phyloP scores from a whole-genome alignment of 163 green algal species.

The Scenedesmus sp. region DNA sequence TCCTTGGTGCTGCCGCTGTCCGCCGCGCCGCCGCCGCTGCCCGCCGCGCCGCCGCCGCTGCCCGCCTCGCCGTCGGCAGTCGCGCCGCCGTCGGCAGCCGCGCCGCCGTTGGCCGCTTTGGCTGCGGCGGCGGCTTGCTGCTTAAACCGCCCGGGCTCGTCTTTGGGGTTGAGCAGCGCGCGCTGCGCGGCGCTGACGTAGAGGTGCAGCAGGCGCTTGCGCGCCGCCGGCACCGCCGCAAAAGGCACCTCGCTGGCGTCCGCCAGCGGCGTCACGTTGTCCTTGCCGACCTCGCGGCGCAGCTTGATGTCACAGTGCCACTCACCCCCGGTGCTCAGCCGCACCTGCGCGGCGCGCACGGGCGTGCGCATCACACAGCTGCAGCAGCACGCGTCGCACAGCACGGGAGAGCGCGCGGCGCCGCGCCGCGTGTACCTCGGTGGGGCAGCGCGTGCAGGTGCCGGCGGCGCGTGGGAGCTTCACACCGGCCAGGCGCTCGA shows the following conservation, averaged over 20 bases:
- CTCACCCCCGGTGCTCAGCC: constrained; percentile 15
- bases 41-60: too few species aligned
- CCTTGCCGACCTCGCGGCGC: not conserved
- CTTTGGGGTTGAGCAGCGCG: constrained; percentile 41
- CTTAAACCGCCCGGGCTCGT: too few species aligned
- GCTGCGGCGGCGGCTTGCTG: not conserved
- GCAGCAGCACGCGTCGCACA: not conserved
- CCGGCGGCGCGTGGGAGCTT: constrained; percentile 6
- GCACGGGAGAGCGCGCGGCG: too few species aligned
- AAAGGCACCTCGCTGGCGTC: constrained; percentile 1
- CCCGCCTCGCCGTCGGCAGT: not conserved
- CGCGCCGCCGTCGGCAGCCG: not conserved
- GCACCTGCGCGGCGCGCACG: not conserved
- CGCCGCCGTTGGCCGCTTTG: not conserved
- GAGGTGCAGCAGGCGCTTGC: constrained; percentile 11
- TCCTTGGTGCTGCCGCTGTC: not conserved
- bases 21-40: not conserved
- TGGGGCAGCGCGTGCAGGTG: constrained; percentile 48
- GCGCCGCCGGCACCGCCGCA: not conserved
- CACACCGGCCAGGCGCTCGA: constrained; percentile 30
- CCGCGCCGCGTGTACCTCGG: constrained; percentile 10
- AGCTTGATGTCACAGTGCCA: constrained; percentile 34
- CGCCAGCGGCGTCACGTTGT: not conserved
- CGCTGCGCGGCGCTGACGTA: constrained; percentile 39
- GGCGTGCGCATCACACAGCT: not conserved